Evolutionary conservation across 176 grass and related monocot species (phyloP), one percentile per base, ranked within the genome.

Genomic region (Oryza coarctata): DNA sequence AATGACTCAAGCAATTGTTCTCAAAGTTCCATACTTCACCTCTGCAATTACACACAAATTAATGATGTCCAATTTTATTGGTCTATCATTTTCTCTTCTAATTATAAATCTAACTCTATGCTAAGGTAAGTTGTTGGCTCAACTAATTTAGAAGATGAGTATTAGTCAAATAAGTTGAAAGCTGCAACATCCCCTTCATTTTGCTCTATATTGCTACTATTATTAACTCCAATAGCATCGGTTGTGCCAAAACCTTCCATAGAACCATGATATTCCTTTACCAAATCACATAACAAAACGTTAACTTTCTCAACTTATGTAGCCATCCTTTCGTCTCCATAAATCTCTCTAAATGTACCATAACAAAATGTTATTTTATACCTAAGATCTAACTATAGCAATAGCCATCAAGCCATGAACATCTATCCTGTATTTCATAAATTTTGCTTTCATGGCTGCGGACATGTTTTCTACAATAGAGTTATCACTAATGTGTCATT

Each of bases 21-120:
- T 20, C 14, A 77, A 43, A 14, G 57, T 77, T 41, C 57, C 35
- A 77, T 77, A 77, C 10, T 79, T 43, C 4, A 65, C 27, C 39
- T 27, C 32, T n/a, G 2, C 76, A 33, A 32, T 33, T 11, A 49
- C 33, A 38, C 76, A 66, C 76, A 1, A 79, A 62, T 27, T 39
- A 1, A 79, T 22, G 30, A 67, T 79, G 40, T 67, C 62, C 10
- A 23, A 33, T 20, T 49, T 45, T n/a, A n/a, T 26, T 9, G 63
- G 14, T 45, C 63, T 7, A 64, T 3, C 29, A 12, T 30, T 47
- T 29, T 3, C 74, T 76, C 74, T 17, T 76, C 74, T n/a, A 62
- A 76, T 1, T 76, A 76, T 13, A 76, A 27, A 6, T 76, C 52
- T 13, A 76, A 15, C 22, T 62, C 74, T 28, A 3, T 76, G 20